Base-by-base conservation (phyloP, 805 yeast species). In the Yarrowia sp. region DNA sequence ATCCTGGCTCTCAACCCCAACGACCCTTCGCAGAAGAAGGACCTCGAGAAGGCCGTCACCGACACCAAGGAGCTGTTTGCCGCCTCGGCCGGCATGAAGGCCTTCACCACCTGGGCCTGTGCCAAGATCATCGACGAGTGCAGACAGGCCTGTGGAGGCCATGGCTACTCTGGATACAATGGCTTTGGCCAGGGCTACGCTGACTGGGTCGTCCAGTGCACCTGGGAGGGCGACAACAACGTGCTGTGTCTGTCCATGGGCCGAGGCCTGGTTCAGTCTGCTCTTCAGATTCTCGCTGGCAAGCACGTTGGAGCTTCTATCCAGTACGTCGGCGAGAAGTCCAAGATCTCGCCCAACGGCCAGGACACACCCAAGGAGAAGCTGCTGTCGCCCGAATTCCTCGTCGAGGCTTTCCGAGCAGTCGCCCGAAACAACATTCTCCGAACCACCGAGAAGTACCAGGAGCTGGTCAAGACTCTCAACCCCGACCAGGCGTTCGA, bases 221-320 rank as follows among this genome's bases (percentile, higher is more conserved):
- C 97, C n/a, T 91, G 97, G 97, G 97, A 91, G 77, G 97, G 97
- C 74, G 97, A 91, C 75, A 91, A 91, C 78, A 91, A 85, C 70
- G 86, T 91, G 42, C 79, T 91, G 66, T 87, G 91, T 2, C 83
- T 90, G 74, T 86, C 90, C 55, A 84, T 90, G 64, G 97, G 97
- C 62, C 85, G 93, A 72, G 84, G 93, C 18, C 78, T 86, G 27
- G 77, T 85, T 65, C 87, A 82, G 72, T 74, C 77, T 62, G 78
- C 79, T 25, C 71, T 76, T 56, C 68, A 69, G 5, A 65, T 76
- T 31, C 73, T 75, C 49, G 72, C 75, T 56, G 82, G 81, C 62
- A 77, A 79, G 68, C 68, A 66, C 38, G 78, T 79, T 14, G 78
- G 76, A 9, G 81, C 80, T 7, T 77, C 80, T 25, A 76, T 82